Conservation (phyloP, 2,329 filamentous ascomycete species). For the Celoporthe dispersa region DNA sequence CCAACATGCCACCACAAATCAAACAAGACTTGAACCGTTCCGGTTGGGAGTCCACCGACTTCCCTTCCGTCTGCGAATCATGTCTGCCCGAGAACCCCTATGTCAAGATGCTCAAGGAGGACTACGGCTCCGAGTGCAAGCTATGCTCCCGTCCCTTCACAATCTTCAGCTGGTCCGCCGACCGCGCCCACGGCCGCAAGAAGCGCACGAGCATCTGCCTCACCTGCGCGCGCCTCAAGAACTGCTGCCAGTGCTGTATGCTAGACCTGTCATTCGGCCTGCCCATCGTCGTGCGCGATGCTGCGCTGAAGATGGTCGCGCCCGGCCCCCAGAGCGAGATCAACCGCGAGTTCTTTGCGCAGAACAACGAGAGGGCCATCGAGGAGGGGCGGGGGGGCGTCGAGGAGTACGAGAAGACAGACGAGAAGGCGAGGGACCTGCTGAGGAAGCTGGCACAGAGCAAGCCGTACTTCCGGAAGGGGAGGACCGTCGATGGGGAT, state of each 20-base stretch:
- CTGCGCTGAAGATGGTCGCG: conserved; percentile 95
- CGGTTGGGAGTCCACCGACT: conserved; percentile 93
- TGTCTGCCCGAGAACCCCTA: conserved; percentile 97
- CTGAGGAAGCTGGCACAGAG: conserved; percentile 83
- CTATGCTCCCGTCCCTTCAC: conserved; percentile 94
- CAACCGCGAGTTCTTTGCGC: conserved; percentile 96
- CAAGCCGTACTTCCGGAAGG: conserved; percentile 94
- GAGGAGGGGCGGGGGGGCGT: conserved; percentile 85
- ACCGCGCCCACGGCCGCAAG: conserved; percentile 83
- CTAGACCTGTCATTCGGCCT: conserved; percentile 95
- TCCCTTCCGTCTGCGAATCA: conserved; percentile 86
- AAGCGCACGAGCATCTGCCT: conserved; percentile 95
- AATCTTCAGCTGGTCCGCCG: conserved; percentile 91
- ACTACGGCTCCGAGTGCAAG: conserved; percentile 87
- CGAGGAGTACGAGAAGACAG: conserved; percentile 94
- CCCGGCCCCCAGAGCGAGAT: conserved; percentile 90
- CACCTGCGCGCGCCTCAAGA: conserved; percentile 95
- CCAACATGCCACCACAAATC: conserved; percentile 83
- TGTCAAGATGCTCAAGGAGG: conserved; percentile 98
- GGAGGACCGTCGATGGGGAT: conserved; percentile 70
- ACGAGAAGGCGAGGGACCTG: conserved; percentile 92
- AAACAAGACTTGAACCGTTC: conserved; percentile 95
- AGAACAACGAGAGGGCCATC: conserved; percentile 94
- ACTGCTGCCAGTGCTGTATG: conserved; percentile 99
- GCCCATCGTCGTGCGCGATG: conserved; percentile 92